Evolutionary conservation across 1,139 yeast genomes (phyloP).

Genomic region (Hemisphaericaspora xylanilytica): DNA sequence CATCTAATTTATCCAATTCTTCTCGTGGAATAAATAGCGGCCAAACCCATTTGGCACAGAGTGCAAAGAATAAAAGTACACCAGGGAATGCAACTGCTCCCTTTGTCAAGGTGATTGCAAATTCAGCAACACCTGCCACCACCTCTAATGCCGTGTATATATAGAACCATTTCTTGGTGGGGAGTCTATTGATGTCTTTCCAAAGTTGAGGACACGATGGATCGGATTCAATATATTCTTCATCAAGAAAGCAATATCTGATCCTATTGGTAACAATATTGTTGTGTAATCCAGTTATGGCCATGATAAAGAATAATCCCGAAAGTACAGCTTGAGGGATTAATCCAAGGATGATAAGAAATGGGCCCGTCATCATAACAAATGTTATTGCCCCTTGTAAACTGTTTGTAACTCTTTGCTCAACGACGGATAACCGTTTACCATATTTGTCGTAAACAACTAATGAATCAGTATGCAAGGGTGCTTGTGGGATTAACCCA

Average conservation of each 20-base stretch:
- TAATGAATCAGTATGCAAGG: conserved; percentile 79
- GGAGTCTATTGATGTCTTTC: conserved; percentile 30
- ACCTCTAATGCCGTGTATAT: conserved; percentile 59
- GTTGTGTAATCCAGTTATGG: conserved; percentile 69
- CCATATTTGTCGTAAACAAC: conserved; percentile 55
- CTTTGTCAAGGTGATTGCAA: conserved; percentile 78
- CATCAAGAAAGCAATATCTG: conserved; percentile 64
- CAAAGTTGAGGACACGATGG: conserved; percentile 37
- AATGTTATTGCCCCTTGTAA: conserved; percentile 80
- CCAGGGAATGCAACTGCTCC: conserved; percentile 97
- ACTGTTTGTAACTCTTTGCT: conserved; percentile 82
- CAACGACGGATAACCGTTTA: conserved; percentile 63
- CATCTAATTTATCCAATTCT: conserved; percentile 64
- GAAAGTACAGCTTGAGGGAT: conserved; percentile 95
- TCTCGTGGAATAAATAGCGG: conserved; percentile 61
- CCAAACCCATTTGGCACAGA: conserved; percentile 68
- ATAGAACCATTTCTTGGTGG: conserved; percentile 49
- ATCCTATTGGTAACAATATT: conserved; percentile 65
- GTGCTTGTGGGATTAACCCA: conserved; percentile 96
- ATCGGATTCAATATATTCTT: conserved; percentile 36
- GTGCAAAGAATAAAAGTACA: conserved; percentile 55
- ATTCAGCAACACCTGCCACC: conserved; percentile 73
- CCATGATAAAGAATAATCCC: conserved; percentile 93
- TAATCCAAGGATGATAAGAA: conserved; percentile 71
- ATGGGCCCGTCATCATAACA: conserved; percentile 88